Evolutionary conservation across 2,329 filamentous ascomycete genomes (phyloP).

Genomic region (Nemania serpens): DNA sequence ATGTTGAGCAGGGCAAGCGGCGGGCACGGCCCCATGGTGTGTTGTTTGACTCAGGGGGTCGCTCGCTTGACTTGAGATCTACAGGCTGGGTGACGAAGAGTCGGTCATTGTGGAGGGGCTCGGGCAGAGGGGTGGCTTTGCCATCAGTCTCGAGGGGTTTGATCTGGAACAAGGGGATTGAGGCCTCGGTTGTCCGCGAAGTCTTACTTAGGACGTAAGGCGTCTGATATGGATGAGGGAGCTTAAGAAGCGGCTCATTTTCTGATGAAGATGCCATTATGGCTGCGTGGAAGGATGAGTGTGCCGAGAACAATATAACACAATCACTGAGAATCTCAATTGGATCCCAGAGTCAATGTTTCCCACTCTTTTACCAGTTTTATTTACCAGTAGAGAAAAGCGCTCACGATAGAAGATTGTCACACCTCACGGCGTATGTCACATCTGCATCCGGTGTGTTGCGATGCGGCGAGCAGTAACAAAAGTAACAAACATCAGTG

Average conservation of each 20-base stretch:
- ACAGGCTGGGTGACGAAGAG: conserved; percentile 53
- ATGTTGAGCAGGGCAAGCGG: conserved; percentile 53
- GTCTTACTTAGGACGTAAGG: conserved; percentile 49
- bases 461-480: no score
- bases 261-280: conserved; percentile 34
- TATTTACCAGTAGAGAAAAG: background rate
- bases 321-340: background rate
- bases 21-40: conserved; percentile 61
- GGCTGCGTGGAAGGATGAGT: background rate
- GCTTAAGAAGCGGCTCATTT: conserved; percentile 50
- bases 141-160: conserved; percentile 37
- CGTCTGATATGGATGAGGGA: conserved; percentile 55
- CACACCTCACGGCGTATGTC: conserved; percentile 3
- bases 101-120: conserved; percentile 42
- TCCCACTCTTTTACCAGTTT: background rate
- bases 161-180: conserved; percentile 45
- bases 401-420: background rate
- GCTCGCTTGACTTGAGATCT: conserved; percentile 54
- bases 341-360: background rate
- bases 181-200: conserved; percentile 33
- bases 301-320: background rate
- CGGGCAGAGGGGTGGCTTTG: conserved; percentile 38
- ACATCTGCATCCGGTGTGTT: conserved; percentile 4
- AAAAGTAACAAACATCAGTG: conserved; percentile 13
- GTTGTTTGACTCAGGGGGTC: conserved; percentile 57